These are phyloP conservation scores for Climacium dendroides DNA, from an alignment of 225 moss, liverwort and hornwort species.

Conservation along the genomic window DNA sequence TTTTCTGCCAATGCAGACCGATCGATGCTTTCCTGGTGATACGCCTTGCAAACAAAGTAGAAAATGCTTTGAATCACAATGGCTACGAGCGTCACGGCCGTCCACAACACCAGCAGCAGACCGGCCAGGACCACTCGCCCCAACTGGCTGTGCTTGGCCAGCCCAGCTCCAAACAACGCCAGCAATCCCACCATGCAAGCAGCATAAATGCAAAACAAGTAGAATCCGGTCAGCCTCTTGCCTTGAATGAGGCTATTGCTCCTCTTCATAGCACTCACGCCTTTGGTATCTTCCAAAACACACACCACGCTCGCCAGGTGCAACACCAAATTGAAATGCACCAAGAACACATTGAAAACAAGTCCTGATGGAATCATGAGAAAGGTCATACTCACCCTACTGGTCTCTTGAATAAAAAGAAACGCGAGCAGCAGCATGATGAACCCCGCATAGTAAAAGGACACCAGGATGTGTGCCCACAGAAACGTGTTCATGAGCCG, in stretches of 20 bases:
- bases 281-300: constrained; percentile 69
- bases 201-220: constrained; percentile 23
- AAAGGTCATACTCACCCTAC: constrained; percentile 1
- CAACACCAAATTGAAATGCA: constrained; percentile 64
- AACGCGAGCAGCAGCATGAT: constrained; percentile 14
- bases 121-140: constrained; percentile 15
- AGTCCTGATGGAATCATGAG: background rate
- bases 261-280: constrained; percentile 66
- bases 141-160: constrained; percentile 16
- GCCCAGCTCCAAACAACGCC: constrained; percentile 4
- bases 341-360: constrained; percentile 16
- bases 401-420: background rate
- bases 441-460: constrained; percentile 43
- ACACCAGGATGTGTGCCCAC: constrained; percentile 54
- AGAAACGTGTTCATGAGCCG: constrained; percentile 72
- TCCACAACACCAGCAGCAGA: constrained; percentile 42
- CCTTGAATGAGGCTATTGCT: constrained; percentile 52
- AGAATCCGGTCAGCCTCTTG: constrained; percentile 32
- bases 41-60: constrained; percentile 74
- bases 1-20: constrained; percentile 59
- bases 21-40: constrained; percentile 72
- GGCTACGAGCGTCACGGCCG: constrained; percentile 42
- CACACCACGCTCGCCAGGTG: constrained; percentile 69
- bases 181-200: constrained; percentile 22
- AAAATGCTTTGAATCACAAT: constrained; percentile 69